phyloP scores from a whole-genome alignment of 495 filamentous ascomycete species.

The Mycothermus thermophilus region DNA sequence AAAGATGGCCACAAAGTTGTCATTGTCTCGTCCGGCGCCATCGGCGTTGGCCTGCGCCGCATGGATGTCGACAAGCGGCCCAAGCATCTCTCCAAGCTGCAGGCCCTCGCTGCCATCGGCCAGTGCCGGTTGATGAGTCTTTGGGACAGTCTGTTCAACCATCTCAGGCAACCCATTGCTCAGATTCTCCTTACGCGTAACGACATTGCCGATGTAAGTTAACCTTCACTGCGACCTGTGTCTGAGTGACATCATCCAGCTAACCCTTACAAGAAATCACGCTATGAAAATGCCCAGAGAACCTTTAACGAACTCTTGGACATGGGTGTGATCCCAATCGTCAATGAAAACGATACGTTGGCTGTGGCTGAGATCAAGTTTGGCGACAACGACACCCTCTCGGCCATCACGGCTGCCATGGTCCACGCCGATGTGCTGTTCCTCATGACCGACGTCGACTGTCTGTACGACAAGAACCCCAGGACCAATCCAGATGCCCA shows the following conservation, averaged over 20 bases:
- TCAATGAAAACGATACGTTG: constrained; percentile 96
- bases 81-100: constrained; percentile 72
- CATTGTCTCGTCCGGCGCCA: constrained; percentile 91
- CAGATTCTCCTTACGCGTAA: constrained; percentile 93
- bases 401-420: constrained; percentile 93
- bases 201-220: constrained; percentile 81
- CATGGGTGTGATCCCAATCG: constrained; percentile 95
- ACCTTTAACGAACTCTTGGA: constrained; percentile 78
- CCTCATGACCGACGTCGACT: constrained; percentile 98
- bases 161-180: constrained; percentile 77
- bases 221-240: background rate
- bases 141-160: constrained; percentile 83
- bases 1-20: constrained; percentile 90
- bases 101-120: constrained; percentile 90
- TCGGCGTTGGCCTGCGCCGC: constrained; percentile 77
- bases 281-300: constrained; percentile 94
- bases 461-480: constrained; percentile 91
- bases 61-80: constrained; percentile 86
- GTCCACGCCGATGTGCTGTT: constrained; percentile 94
- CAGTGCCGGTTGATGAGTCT: constrained; percentile 92
- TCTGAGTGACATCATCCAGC: constrained; percentile 1
- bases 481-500: constrained; percentile 69
- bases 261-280: constrained; percentile 47
- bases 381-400: constrained; percentile 94
- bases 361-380: constrained; percentile 99